A percentile compares a stretch with the other conserved stretches of the same genome.
Conservation (phyloP, 805 yeast species). For the Candida krabiensis region DNA sequence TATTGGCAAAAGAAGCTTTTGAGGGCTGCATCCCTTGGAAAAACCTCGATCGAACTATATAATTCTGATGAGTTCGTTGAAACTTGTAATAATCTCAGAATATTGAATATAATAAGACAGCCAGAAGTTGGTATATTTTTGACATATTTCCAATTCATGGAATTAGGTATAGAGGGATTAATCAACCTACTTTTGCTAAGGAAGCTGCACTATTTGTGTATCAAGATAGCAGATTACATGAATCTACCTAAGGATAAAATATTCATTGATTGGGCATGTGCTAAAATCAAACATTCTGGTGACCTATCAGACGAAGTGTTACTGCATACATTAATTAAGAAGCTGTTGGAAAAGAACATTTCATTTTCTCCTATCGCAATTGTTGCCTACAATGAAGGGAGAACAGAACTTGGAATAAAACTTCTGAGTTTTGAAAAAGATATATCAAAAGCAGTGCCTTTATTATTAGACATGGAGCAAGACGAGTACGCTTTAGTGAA, state of each 20-base stretch:
- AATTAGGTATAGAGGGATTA: conserved; percentile 55
- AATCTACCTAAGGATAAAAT: conserved; percentile 50
- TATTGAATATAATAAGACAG: conserved; percentile 68
- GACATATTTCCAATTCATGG: conserved; percentile 54
- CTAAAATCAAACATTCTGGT: conserved; percentile 57
- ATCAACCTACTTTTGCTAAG: conserved; percentile 59
- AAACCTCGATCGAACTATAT: conserved; percentile 54
- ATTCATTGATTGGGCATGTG: conserved; percentile 78
- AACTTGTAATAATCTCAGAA: conserved; percentile 60
- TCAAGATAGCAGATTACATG: conserved; percentile 57
- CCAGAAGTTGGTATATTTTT: conserved; percentile 67
- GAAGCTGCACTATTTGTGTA: conserved; percentile 58
- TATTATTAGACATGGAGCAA: conserved; percentile 71
- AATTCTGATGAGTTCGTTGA: conserved; percentile 63
- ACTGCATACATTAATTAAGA: conserved; percentile 46
- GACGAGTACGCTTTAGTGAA: conserved; percentile 66
- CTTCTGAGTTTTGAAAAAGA: conserved; percentile 70
- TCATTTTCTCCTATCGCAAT: conserved; percentile 60
- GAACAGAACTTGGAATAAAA: conserved; percentile 63
- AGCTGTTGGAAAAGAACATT: conserved; percentile 44
- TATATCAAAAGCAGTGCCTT: conserved; percentile 58
- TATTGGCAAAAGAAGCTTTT: conserved; percentile 78
- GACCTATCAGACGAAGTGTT: conserved; percentile 60
- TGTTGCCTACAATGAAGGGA: conserved; percentile 79
- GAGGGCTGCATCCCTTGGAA: conserved; percentile 85